Base-by-base conservation (phyloP, 2,329 filamentous ascomycete genomes). In the Calonectria hawksworthii region DNA sequence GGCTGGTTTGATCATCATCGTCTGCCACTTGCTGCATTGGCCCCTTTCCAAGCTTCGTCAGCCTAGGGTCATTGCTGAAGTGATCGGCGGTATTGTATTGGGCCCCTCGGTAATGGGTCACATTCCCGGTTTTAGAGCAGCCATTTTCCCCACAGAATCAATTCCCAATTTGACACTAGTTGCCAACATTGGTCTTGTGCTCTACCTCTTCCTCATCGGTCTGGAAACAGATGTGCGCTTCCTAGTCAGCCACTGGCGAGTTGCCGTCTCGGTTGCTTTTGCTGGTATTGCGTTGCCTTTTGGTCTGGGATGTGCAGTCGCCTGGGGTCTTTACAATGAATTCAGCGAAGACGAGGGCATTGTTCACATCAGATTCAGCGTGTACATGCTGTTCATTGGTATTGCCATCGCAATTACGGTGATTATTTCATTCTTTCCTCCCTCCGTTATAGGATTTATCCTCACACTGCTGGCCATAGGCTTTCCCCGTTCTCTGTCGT, bases 381-480 rank as follows among this genome's bases (percentile, higher is more conserved):
- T 88, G 28, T 91, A 95, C 61, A 87, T 87, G 75, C 84, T 90
- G 34, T 98, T 98, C 83, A 94, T 98, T 79, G 96, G 96, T 84
- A 95, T 98, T 70, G 96, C 96, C 0, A 93, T 98, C 86, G 94
- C 95, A 30, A 98, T 98, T 80, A 98, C 96, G 4, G 95, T 73
- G n/a, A 72, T 56, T 4, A 30, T 66, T 38, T 32, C 18, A 11
- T n/a, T 14, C n/a, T 21, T 26, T 21, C 4, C 26, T 63, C 5
- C 3, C 2, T 4, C 5, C 3, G 1, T 4, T 38, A 1, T 4
- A 16, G 21, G 32, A 1, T 26, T 63, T 34, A 16, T 41, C 41
- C 56, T 63, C 28, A 63, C 36, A 13, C 26, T 30, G 4, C 2
- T 3, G 16, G 26, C 38, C 16, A 2, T 3, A 63, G 56, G 56